These are phyloP conservation scores for Phyllosticta paracitricarpa DNA, from an alignment of 2,329 filamentous ascomycete species.

Conservation along the genomic window DNA sequence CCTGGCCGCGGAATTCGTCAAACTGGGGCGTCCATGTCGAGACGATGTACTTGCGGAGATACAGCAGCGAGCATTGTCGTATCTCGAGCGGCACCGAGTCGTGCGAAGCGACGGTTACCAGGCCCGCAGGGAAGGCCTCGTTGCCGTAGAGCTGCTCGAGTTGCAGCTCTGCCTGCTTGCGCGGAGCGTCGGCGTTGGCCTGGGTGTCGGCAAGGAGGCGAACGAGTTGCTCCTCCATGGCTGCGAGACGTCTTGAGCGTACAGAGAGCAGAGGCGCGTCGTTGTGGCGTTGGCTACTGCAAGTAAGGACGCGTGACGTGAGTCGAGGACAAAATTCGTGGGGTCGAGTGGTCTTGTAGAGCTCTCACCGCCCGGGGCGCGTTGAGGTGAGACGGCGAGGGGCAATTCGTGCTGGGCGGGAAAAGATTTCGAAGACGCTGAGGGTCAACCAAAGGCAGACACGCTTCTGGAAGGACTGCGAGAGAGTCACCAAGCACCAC, in stretches of 20 bases:
- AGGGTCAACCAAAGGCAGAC: not conserved
- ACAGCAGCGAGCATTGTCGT: constrained; percentile 72
- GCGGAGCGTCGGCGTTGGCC: constrained; percentile 61
- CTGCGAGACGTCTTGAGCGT: not conserved
- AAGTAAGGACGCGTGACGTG: not conserved
- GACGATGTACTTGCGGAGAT: constrained; percentile 74
- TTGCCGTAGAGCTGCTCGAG: constrained; percentile 60
- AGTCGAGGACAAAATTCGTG: constrained; percentile 1
- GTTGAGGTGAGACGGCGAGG: not conserved
- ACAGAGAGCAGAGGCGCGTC: not conserved
- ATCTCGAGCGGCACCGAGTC: constrained; percentile 61
- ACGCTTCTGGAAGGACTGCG: not conserved
- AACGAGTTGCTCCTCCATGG: constrained; percentile 87
- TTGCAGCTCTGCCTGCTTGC: constrained; percentile 79
- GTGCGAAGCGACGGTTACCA: constrained; percentile 73
- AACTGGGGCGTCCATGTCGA: constrained; percentile 72
- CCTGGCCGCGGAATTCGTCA: constrained; percentile 57
- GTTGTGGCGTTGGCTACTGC: not conserved
- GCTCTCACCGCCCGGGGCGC: not conserved
- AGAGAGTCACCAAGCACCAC: not conserved
- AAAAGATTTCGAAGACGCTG: not conserved
- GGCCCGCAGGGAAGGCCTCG: constrained; percentile 64
- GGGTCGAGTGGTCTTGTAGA: constrained; percentile 1
- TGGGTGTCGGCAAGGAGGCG: constrained; percentile 82
- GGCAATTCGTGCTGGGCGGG: not conserved